Evolutionary conservation across 2,329 filamentous ascomycete genomes (phyloP).

Genomic region (Cadophora sp.): DNA sequence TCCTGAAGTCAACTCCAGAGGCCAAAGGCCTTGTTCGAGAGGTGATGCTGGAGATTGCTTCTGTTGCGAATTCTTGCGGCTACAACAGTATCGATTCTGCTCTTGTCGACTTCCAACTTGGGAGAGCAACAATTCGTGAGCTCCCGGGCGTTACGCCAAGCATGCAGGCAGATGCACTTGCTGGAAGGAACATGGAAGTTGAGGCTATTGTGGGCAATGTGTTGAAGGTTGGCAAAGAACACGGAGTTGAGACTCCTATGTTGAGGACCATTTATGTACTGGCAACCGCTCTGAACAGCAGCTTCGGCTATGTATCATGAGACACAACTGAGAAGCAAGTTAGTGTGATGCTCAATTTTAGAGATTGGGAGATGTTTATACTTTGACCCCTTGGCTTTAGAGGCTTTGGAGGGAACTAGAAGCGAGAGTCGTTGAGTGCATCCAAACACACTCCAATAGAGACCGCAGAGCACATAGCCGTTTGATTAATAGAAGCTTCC

Average conservation of each 20-base stretch:
- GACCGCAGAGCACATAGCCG: no score
- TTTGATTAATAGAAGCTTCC: no score
- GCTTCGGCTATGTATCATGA: slow-evolving; percentile 19
- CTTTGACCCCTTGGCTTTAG: neutral
- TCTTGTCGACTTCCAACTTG: slow-evolving; percentile 38
- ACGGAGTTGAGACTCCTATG: slow-evolving; percentile 61
- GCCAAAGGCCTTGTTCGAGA: slow-evolving; percentile 58
- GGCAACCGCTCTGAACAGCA: slow-evolving; percentile 42
- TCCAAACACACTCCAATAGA: no score
- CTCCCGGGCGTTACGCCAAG: slow-evolving; percentile 54
- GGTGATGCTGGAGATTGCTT: slow-evolving; percentile 59
- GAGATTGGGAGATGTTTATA: neutral
- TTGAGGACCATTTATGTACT: slow-evolving; percentile 51
- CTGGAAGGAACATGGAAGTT: slow-evolving; percentile 64
- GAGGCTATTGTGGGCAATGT: slow-evolving; percentile 69
- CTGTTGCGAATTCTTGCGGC: slow-evolving; percentile 61
- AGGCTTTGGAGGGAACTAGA: no score
- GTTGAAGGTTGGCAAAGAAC: slow-evolving; percentile 59
- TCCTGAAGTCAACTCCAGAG: slow-evolving; percentile 54
- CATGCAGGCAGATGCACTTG: slow-evolving; percentile 66
- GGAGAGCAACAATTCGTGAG: slow-evolving; percentile 52
- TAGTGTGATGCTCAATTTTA: neutral
- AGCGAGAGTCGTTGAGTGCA: no score
- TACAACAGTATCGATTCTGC: slow-evolving; percentile 56
- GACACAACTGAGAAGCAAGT: neutral